Conservation (phyloP, 2,329 filamentous ascomycete species). For the Xylaria sp. region DNA sequence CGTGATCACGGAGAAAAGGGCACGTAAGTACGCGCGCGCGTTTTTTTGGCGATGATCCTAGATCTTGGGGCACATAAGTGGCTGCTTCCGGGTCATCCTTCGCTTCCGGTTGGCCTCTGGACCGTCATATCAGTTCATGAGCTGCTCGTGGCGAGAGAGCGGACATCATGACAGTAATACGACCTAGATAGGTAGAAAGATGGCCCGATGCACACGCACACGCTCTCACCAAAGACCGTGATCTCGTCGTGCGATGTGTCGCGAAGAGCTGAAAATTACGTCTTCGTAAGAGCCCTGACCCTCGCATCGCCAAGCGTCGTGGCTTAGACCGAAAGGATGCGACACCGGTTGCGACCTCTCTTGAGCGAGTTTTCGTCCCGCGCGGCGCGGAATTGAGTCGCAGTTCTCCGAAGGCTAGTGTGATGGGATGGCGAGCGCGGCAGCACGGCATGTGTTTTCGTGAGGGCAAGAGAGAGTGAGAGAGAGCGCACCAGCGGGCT, state of each 20-base stretch:
- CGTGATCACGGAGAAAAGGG: too few relatives aligned
- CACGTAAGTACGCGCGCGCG: background rate
- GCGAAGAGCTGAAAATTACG: background rate
- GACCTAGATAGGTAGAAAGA: background rate
- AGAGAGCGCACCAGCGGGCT: too few relatives aligned
- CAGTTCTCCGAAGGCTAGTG: background rate
- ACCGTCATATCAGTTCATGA: background rate
- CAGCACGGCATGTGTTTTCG: background rate
- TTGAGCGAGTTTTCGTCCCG: constrained; percentile 12
- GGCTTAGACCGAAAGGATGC: background rate
- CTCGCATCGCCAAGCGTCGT: background rate
- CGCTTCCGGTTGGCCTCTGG: background rate
- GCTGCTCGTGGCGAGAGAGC: background rate
- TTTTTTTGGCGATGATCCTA: background rate
- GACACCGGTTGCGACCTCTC: background rate
- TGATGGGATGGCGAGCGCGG: constrained; percentile 3
- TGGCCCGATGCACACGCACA: too few relatives aligned
- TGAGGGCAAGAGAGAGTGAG: background rate
- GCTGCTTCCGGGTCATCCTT: background rate
- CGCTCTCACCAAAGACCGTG: background rate
- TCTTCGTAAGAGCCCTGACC: background rate
- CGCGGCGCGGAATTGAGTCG: background rate
- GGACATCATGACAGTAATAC: background rate
- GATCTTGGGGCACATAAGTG: background rate
- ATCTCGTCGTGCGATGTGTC: background rate